Evolutionary conservation across 2,329 filamentous ascomycete genomes (phyloP), one percentile per base, ranked within the genome.

Genomic region (Diplodia mutila): DNA sequence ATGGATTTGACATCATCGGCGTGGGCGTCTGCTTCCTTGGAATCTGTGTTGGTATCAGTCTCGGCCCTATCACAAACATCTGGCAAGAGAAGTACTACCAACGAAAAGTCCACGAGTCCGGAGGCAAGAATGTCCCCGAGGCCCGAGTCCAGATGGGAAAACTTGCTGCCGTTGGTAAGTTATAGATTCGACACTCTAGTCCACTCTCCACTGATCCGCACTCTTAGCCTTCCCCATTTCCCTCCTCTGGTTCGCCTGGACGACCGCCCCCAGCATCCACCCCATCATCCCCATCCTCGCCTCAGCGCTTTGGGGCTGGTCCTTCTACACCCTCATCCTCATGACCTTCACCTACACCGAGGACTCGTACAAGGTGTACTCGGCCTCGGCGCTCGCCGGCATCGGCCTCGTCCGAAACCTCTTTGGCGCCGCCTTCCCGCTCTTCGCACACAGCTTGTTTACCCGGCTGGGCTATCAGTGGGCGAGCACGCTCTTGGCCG

Each of bases 281-380:
- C 72, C 73, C 0, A 78, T 85, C 61, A 79, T 84, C 3, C 83
- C 84, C 0, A 81, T 86, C 4, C 71, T 86, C 16, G 83, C 82
- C 2, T 82, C 81, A 0, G 77, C 80, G 0, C 79, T 85, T 21
- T 85, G 84, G 75, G 85, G 84, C 0, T 83, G 81, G 75, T 81
- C 79, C 4, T 84, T 85, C 69, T 84, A 84, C 64, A 81, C 81
- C 1, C 76, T 85, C 0, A 85, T 85, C 55, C 75, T 85, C 3
- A 83, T 83, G 77, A 82, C 82, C 1, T 78, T 83, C 42, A 82
- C 80, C 4, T 85, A 83, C 68, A 83, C 81, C 2, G 82, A 84
- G 65, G 83, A 84, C 68, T 79, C 80, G 7, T 84, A 85, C 69
- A 80, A 82, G 71, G 76, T 79, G 2, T 81, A 77, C 69, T 80